Conservation (phyloP, 768 basidiomycete species). For the Phanerochaete carnosa region DNA sequence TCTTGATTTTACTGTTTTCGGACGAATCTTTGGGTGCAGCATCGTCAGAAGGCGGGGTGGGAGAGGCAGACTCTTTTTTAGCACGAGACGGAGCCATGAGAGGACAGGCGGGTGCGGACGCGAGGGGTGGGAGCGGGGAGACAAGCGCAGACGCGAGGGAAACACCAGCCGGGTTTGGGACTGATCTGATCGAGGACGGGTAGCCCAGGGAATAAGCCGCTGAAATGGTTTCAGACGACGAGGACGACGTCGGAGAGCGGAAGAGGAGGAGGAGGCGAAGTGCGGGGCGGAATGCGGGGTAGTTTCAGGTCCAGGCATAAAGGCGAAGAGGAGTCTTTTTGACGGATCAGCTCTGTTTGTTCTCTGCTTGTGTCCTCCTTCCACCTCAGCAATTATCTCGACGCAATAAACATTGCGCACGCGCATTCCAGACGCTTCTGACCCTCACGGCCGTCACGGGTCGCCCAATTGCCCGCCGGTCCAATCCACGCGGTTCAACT, state of each 20-base stretch:
- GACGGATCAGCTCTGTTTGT: slow-evolving; percentile 18
- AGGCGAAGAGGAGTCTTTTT: slow-evolving; percentile 6
- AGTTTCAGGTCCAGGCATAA: slow-evolving; percentile 6
- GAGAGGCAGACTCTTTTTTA: slow-evolving; percentile 62
- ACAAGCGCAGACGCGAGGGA: slow-evolving; percentile 14
- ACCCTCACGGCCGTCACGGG: slow-evolving; percentile 13
- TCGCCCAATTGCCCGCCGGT: slow-evolving; percentile 1
- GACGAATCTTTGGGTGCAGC: slow-evolving; percentile 49
- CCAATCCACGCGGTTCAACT: slow-evolving; percentile 11
- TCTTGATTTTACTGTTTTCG: slow-evolving; percentile 74
- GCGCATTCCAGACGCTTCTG: slow-evolving; percentile 7
- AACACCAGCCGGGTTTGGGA: slow-evolving; percentile 14
- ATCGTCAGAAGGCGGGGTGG: slow-evolving; percentile 67
- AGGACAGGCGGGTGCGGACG: slow-evolving; percentile 14
- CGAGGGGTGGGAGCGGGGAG: slow-evolving; percentile 24
- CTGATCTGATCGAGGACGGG: slow-evolving; percentile 11
- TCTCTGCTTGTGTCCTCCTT: slow-evolving; percentile 12
- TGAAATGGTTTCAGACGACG: neutral
- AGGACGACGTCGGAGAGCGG: slow-evolving; percentile 5
- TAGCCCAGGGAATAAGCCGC: neutral
- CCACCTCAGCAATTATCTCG: slow-evolving; percentile 1
- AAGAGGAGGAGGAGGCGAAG: slow-evolving; percentile 1
- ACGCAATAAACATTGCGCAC: neutral
- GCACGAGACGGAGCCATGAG: slow-evolving; percentile 64
- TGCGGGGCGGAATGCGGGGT: slow-evolving; percentile 11